Conservation (phyloP, 768 basidiomycete species). For the Podaxis carcinomalis region DNA sequence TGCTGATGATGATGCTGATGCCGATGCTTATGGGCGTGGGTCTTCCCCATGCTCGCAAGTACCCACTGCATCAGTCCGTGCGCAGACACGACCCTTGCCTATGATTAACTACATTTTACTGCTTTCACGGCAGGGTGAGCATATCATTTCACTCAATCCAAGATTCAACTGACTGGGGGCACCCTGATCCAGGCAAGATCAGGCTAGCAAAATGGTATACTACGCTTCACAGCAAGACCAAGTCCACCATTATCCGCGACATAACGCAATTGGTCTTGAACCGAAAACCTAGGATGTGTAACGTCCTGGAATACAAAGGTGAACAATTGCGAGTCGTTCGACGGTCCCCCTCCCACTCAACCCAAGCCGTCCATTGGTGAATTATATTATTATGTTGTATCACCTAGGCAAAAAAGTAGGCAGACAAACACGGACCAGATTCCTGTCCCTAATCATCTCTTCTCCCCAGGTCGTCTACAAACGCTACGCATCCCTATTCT, state of each 20-base stretch:
- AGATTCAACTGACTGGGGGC: background rate
- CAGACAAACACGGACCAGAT: background rate
- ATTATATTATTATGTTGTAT: background rate
- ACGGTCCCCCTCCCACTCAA: background rate
- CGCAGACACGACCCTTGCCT: background rate
- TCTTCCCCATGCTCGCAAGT: too few relatives aligned
- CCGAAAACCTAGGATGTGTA: constrained; percentile 88
- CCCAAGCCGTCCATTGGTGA: background rate
- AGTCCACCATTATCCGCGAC: constrained; percentile 92
- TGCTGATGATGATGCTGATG: too few relatives aligned
- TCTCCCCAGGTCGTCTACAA: constrained; percentile 76
- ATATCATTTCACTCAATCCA: background rate
- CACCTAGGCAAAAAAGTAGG: background rate
- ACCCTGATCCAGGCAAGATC: constrained; percentile 64
- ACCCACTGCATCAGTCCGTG: background rate
- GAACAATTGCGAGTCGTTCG: background rate
- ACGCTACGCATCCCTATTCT: constrained; percentile 94
- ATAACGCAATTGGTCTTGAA: constrained; percentile 90
- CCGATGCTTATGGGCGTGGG: too few relatives aligned
- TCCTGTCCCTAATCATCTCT: background rate
- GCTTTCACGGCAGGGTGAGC: constrained; percentile 83
- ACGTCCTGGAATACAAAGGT: constrained; percentile 97
- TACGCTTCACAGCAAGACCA: constrained; percentile 74
- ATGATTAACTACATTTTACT: constrained; percentile 95
- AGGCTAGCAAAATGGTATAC: constrained; percentile 96